phyloP scores from a whole-genome alignment of 1,139 yeast species.

The Blastobotrys petasosporus region DNA sequence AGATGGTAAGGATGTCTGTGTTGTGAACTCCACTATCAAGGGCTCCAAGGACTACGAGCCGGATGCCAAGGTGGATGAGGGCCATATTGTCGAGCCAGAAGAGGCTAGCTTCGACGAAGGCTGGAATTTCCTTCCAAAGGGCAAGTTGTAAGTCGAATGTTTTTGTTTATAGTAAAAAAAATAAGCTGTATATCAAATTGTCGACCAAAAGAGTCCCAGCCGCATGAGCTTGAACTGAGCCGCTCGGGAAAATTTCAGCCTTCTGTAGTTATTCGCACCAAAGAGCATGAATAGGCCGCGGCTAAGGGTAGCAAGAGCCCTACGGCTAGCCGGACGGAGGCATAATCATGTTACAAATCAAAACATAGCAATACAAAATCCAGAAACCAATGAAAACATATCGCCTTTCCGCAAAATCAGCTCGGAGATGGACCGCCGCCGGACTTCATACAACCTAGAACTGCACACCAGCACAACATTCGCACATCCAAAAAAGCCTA shows the following conservation, averaged over 20 bases:
- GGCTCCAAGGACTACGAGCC: conserved; percentile 6
- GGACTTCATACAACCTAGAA: neutral
- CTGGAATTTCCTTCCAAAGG: conserved; percentile 5
- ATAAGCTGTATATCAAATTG: neutral
- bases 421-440: conserved; percentile 10
- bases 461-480: neutral
- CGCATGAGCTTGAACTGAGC: neutral
- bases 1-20: conserved; percentile 15
- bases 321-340: no score
- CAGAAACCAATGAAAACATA: no score
- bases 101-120: neutral
- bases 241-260: neutral
- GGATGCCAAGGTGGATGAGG: neutral
- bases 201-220: neutral
- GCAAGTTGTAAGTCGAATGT: neutral
- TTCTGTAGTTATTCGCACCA: neutral
- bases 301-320: neutral
- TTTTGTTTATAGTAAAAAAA: neutral
- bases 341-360: no score
- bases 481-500: neutral
- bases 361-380: no score
- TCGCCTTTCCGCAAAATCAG: conserved; percentile 5
- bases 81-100: neutral
- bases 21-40: conserved; percentile 12
- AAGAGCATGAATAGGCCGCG: neutral